These are phyloP conservation scores for Curvularia spicifera DNA, from an alignment of 2,329 filamentous ascomycete species.

Conservation along the genomic window DNA sequence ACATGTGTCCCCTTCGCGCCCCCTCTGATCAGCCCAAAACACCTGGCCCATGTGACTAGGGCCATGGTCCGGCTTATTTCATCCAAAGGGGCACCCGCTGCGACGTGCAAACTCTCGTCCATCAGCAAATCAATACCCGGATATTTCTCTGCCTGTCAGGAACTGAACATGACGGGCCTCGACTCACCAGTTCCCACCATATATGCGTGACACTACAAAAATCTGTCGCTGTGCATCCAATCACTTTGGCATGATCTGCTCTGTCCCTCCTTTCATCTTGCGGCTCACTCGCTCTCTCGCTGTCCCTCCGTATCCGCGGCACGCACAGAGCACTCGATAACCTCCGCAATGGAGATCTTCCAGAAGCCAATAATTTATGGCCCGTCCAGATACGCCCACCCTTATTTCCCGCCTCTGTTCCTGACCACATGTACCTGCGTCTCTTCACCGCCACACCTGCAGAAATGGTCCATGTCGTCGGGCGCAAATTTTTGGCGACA, in stretches of 20 bases:
- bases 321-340: slow-evolving; percentile 31
- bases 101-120: background rate
- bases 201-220: background rate
- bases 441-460: slow-evolving; percentile 31
- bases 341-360: slow-evolving; percentile 31
- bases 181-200: no score
- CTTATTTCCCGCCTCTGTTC: background rate
- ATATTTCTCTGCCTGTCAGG: slow-evolving; percentile 28
- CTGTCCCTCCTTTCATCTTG: slow-evolving; percentile 29
- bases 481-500: slow-evolving; percentile 13
- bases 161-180: slow-evolving; percentile 11
- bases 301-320: slow-evolving; percentile 12
- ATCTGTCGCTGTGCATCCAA: background rate
- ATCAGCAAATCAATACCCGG: background rate
- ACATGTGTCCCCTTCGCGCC: slow-evolving; percentile 9
- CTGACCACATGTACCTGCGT: background rate
- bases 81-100: slow-evolving; percentile 33
- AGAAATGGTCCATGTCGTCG: slow-evolving; percentile 1
- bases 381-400: slow-evolving; percentile 14
- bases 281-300: background rate
- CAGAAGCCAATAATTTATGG: slow-evolving; percentile 21
- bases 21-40: slow-evolving; percentile 44
- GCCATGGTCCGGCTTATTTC: slow-evolving; percentile 29
- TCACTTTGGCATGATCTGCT: slow-evolving; percentile 7
- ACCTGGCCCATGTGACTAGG: slow-evolving; percentile 28